phyloP scores from a whole-genome alignment of 768 basidiomycete genomes.

The Sutorius australiensis region DNA sequence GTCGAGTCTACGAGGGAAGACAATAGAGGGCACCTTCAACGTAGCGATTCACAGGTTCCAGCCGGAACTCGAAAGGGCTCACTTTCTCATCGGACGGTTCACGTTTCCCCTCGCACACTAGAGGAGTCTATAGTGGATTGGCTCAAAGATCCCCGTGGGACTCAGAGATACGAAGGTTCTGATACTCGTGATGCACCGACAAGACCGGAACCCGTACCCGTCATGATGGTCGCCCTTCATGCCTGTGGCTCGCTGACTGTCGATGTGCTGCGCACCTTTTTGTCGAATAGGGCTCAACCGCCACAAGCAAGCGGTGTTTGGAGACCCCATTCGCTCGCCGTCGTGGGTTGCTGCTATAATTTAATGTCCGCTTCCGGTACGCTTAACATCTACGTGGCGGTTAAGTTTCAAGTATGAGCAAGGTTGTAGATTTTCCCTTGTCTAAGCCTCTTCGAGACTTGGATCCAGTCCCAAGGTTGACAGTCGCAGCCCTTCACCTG shows the following conservation, averaged over 20 bases:
- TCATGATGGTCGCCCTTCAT: constrained; percentile 67
- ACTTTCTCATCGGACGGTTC: constrained; percentile 54
- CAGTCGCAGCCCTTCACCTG: constrained; percentile 53
- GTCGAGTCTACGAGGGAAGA: neutral
- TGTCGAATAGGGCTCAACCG: constrained; percentile 25
- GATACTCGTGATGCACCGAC: neutral
- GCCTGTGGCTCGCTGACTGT: constrained; percentile 74
- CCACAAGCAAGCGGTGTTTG: constrained; percentile 31
- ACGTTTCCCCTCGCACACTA: constrained; percentile 50
- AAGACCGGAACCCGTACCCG: constrained; percentile 32
- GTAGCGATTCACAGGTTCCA: neutral
- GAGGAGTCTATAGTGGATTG: constrained; percentile 48
- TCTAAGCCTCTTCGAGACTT: constrained; percentile 29
- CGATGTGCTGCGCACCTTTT: constrained; percentile 56
- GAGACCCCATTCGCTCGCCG: constrained; percentile 50
- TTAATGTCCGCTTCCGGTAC: constrained; percentile 51
- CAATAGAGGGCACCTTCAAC: neutral
- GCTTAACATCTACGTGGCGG: constrained; percentile 3
- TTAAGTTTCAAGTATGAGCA: constrained; percentile 1
- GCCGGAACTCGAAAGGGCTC: constrained; percentile 23
- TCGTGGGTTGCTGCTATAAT: constrained; percentile 81
- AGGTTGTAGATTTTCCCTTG: constrained; percentile 51
- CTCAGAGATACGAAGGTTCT: neutral
- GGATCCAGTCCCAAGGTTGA: constrained; percentile 19
- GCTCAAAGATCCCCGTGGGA: constrained; percentile 33